A percentile compares a stretch with the other conserved stretches of the same genome.
Conservation (phyloP, 176 grass and related monocot species). For the Eragrostis curvula region DNA sequence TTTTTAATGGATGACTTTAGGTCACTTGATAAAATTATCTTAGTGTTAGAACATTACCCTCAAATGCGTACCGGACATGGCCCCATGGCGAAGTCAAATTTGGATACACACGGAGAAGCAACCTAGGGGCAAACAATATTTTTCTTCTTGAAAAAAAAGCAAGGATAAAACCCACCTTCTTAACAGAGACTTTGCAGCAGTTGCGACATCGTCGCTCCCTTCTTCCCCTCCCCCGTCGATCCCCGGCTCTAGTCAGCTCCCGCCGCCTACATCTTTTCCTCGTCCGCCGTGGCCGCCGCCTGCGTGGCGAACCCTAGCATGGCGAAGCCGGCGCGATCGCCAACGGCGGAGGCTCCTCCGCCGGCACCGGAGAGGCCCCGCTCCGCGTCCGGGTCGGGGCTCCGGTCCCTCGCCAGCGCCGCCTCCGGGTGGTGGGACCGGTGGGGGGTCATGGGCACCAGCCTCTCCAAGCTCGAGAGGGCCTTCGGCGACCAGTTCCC, state of each 20-base stretch:
- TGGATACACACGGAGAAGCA: constrained; percentile 10
- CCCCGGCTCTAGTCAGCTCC: not conserved
- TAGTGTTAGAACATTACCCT: no score
- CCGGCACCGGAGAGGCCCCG: constrained; percentile 46
- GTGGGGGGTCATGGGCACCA: constrained; percentile 71
- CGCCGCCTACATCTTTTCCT: not conserved
- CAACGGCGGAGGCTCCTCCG: constrained; percentile 45
- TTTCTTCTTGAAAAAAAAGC: not conserved
- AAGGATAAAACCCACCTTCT: not conserved
- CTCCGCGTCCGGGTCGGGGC: constrained; percentile 58
- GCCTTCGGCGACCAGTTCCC: constrained; percentile 92
- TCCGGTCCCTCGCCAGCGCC: constrained; percentile 74
- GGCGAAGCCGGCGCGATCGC: constrained; percentile 52
- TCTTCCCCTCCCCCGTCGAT: not conserved
- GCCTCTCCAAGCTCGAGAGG: constrained; percentile 89
- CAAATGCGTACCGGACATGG: not conserved
- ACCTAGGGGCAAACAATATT: not conserved
- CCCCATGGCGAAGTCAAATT: constrained; percentile 28
- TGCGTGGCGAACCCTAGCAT: constrained; percentile 31
- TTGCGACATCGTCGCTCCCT: constrained; percentile 3
- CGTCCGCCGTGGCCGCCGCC: not conserved
- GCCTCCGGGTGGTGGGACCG: constrained; percentile 77
- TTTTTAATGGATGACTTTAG: no score
- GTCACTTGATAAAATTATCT: no score
- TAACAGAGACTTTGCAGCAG: not conserved